A percentile compares a stretch with the other conserved stretches of the same genome.
Evolutionary conservation across 257 asterid genomes (phyloP).

Genomic region (Solanum commersonii): DNA sequence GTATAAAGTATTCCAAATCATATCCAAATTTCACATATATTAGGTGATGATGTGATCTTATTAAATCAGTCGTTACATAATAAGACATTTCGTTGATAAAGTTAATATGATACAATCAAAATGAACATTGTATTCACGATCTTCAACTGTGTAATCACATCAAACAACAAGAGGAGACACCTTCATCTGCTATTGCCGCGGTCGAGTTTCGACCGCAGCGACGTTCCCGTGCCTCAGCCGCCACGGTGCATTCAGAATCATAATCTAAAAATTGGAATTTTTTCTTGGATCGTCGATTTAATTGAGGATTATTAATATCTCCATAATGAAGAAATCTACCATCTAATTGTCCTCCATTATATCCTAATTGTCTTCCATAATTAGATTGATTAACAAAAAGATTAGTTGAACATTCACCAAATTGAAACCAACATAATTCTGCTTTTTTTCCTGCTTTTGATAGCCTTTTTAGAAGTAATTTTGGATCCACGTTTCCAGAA

Average conservation of each 20-base stretch:
- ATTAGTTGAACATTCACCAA: slow-evolving; percentile 20
- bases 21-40: not conserved
- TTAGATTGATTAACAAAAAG: not conserved
- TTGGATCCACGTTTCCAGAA: slow-evolving; percentile 17
- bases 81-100: too few relatives aligned
- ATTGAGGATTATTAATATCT: not conserved
- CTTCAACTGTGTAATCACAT: not conserved
- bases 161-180: not conserved
- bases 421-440: slow-evolving; percentile 12
- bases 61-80: too few relatives aligned
- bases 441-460: slow-evolving; percentile 9
- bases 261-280: not conserved
- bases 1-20: not conserved
- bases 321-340: not conserved
- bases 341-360: not conserved
- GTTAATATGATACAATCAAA: not conserved
- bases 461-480: slow-evolving; percentile 6
- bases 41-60: fast-evolving
- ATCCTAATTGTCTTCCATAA: not conserved
- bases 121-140: not conserved
- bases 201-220: not conserved
- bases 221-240: not conserved
- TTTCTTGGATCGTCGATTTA: not conserved
- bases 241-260: not conserved
- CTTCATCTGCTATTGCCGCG: not conserved